phyloP scores from a whole-genome alignment of 345 rosid species.

The Moringa oleifera region DNA sequence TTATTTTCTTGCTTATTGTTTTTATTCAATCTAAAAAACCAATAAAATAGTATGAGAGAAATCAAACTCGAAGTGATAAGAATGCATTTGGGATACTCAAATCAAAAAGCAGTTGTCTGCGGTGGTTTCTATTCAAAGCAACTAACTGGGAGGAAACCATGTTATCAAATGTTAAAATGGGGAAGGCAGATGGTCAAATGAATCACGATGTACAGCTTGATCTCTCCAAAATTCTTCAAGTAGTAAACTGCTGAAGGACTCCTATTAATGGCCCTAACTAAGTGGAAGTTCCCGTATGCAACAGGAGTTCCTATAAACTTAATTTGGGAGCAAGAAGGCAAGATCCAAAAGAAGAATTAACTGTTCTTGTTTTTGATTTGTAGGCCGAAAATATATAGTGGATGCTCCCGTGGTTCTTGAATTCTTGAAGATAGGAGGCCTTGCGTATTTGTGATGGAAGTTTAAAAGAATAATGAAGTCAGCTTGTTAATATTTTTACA shows the following conservation, averaged over 20 bases:
- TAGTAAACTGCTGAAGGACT: slow-evolving; percentile 25
- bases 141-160: slow-evolving; percentile 57
- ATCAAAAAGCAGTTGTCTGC: slow-evolving; percentile 30
- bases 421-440: slow-evolving; percentile 94
- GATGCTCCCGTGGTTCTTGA: slow-evolving; percentile 56
- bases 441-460: too few relatives aligned
- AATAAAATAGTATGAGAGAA: too few relatives aligned
- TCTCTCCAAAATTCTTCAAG: slow-evolving; percentile 12
- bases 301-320: slow-evolving; percentile 53
- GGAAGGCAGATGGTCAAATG: slow-evolving; percentile 13
- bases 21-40: too few relatives aligned
- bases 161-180: slow-evolving; percentile 5
- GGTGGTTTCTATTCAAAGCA: slow-evolving; percentile 36
- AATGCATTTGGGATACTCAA: slow-evolving; percentile 31
- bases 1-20: too few relatives aligned
- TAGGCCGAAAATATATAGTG: slow-evolving; percentile 95
- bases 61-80: slow-evolving; percentile 55
- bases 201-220: slow-evolving; percentile 16
- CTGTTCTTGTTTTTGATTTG: slow-evolving; percentile 76
- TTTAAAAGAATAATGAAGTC: too few relatives aligned
- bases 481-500: too few relatives aligned
- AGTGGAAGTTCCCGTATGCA: slow-evolving; percentile 38
- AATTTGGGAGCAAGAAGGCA: slow-evolving; percentile 65
- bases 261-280: slow-evolving; percentile 46
- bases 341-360: slow-evolving; percentile 71